Base-by-base conservation (phyloP, 2,329 filamentous ascomycete species). In the Aspergillus arachidicola region DNA sequence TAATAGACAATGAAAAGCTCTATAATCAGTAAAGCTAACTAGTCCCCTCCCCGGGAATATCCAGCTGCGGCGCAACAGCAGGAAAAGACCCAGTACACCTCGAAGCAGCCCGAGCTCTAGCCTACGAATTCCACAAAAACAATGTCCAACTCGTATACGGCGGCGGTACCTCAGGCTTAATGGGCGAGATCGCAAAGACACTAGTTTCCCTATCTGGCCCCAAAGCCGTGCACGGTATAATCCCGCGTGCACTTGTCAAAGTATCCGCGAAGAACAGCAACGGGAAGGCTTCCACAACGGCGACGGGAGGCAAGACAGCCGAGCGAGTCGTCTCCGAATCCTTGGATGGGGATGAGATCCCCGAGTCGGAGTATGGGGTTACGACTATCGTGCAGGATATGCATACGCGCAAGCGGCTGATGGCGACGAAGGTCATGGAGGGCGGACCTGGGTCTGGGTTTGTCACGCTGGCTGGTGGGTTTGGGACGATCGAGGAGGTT, bases 401-500 rank as follows among this genome's bases (percentile, higher is more conserved):
- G 95, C 95, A 99, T 80, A 94, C 92, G 48, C 88, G 95, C 67
- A 99, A 99, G 83, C 88, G 91, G 70, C 85, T 95, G 81, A 98
- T 99, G 95, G 94, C 94, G 7, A 84, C 88, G 71, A 91, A 94
- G 77, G 93, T 98, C 19, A 86, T 96, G 28, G 85, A 87, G 23
- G 93, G 93, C 30, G 94, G 91, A 0, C 88, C 89, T 0, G 94
- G 94, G 1, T 90, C 88, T 62, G 94, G 94, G 14, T 99, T 99
- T 80, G 88, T 99, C 46, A 93, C 93, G 32, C 82, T 99, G 63
- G 88, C 87, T 60, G 94, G 94, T 50, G 95, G 95, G 0, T 99
- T 94, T 78, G 95, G 95, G 23, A 99, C 95, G 2, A 86, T 98
- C 76, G 95, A 99, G 82, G 95, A 99, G 83, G 84, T 98, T 64